phyloP scores from a whole-genome alignment of 2,329 filamentous ascomycete species.

The Aspergillus versicolor region DNA sequence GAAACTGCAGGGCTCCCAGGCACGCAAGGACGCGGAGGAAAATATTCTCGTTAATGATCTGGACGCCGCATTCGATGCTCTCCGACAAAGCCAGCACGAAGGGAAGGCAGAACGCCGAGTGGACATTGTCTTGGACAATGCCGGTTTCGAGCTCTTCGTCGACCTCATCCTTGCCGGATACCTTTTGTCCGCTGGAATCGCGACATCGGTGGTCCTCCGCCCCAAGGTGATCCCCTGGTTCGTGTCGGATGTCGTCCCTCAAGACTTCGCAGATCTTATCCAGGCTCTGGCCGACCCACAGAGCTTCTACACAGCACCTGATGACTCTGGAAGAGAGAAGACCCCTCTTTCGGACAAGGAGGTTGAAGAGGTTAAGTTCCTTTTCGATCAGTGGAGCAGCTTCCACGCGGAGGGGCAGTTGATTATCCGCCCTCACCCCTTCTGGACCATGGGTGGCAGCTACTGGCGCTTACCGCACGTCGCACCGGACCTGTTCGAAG shows the following conservation, averaged over 20 bases:
- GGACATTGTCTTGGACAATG: slow-evolving; percentile 95
- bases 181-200: slow-evolving; percentile 77
- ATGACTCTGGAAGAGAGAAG: slow-evolving; percentile 59
- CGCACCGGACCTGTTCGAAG: slow-evolving; percentile 67
- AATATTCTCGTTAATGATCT: slow-evolving; percentile 93
- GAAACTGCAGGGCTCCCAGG: slow-evolving; percentile 86
- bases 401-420: slow-evolving; percentile 83
- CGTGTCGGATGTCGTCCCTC: slow-evolving; percentile 88
- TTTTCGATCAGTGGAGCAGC: slow-evolving; percentile 78
- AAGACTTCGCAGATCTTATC: slow-evolving; percentile 80
- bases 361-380: slow-evolving; percentile 64
- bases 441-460: slow-evolving; percentile 86
- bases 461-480: slow-evolving; percentile 81
- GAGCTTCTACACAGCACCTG: slow-evolving; percentile 75
- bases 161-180: slow-evolving; percentile 91
- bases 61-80: slow-evolving; percentile 65
- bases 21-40: slow-evolving; percentile 80
- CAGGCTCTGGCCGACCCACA: slow-evolving; percentile 75
- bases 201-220: slow-evolving; percentile 82
- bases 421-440: slow-evolving; percentile 76
- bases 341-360: slow-evolving; percentile 67
- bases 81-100: slow-evolving; percentile 64
- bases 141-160: slow-evolving; percentile 95
- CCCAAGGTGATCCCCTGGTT: slow-evolving; percentile 98
- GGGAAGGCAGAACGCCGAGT: slow-evolving; percentile 69